Evolutionary conservation across 2,329 filamentous ascomycete genomes (phyloP).

Genomic region (Arthrinium puccinioides): DNA sequence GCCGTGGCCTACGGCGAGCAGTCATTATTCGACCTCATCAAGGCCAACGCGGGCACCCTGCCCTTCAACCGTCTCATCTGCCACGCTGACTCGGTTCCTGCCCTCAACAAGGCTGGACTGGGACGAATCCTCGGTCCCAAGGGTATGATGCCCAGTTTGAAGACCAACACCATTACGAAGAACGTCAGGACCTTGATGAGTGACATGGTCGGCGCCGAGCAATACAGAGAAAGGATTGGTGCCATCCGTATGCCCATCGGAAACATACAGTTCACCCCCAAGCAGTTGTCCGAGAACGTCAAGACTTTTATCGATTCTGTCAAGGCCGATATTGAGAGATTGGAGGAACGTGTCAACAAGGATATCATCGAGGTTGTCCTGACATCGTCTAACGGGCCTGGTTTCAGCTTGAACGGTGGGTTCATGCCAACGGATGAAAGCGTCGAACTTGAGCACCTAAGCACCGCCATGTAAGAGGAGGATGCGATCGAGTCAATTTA

Average conservation of each 20-base stretch:
- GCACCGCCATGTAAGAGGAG: constrained; percentile 43
- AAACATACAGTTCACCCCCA: constrained; percentile 80
- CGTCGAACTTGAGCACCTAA: constrained; percentile 44
- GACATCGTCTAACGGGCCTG: constrained; percentile 80
- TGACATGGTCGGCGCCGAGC: constrained; percentile 75
- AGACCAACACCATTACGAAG: constrained; percentile 81
- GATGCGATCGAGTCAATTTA: neutral
- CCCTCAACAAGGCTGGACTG: constrained; percentile 73
- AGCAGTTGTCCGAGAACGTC: constrained; percentile 80
- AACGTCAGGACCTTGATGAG: constrained; percentile 69
- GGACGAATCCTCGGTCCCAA: constrained; percentile 79
- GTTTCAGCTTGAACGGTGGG: constrained; percentile 77
- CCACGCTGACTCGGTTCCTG: constrained; percentile 69
- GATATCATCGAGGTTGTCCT: constrained; percentile 70
- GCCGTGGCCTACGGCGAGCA: constrained; percentile 82
- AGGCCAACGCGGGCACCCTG: constrained; percentile 59
- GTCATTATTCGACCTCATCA: constrained; percentile 72
- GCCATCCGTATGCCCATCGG: constrained; percentile 87
- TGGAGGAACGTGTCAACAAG: constrained; percentile 62
- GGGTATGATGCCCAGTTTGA: constrained; percentile 86
- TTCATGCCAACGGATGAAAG: constrained; percentile 57
- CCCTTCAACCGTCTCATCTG: constrained; percentile 87
- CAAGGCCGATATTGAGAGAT: constrained; percentile 65
- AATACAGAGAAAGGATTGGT: constrained; percentile 80
- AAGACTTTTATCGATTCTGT: constrained; percentile 67